Evolutionary conservation across 2,329 filamentous ascomycete species (phyloP), one percentile per base, ranked within the genome.

Genomic region (Fusarium staphyleae): DNA sequence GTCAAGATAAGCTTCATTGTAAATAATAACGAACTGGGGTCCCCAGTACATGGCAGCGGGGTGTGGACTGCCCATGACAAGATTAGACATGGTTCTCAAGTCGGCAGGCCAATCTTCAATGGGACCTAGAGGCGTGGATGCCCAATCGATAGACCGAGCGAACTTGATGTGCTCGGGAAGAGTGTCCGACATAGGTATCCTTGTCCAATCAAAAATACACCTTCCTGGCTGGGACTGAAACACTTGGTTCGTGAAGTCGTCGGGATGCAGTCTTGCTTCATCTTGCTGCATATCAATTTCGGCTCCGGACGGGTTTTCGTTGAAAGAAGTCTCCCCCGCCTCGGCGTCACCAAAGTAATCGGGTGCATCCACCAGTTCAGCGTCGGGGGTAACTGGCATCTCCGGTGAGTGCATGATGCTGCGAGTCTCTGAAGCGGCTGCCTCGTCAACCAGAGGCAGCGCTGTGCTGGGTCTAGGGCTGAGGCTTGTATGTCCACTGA

Each of bases 1-100:
- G 8, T 85, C 74, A 32, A 88, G 81, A 66, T 90, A 90, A 1
- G 87, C 86, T 63, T 89, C 87, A 62, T 91, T 91, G 72, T 91
- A 91, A 9, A 91, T 82, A 7, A 82, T 81, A 13, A 86, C 80
- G 34, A 84, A 77, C 11, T 92, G 86, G 2, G 80, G 77, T 0
- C 90, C 90, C 90, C 90, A 93, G 70, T 93, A 93, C 79, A 92
- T 85, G 7, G 88, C 87, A 5, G 87, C 85, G 1, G 88, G 87
- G 66, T 91, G 86, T 10, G 89, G 89, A 52, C 84, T 88, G 12
- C 84, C 87, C 89, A 95, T 92, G 63, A 96, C 85, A 35, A 93
- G 74, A 70, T 93, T 93, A 42, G 89, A 87, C 86, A 93, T 90
- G 57, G 86, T 84, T 47, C 91, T 82, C 41, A 95, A 74, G 63